Percentiles rank a stretch among this genome's conserved stretches.
These are phyloP conservation scores for Epichloe gansuensis DNA, from an alignment of 2,329 filamentous ascomycete species.

Conservation along the genomic window DNA sequence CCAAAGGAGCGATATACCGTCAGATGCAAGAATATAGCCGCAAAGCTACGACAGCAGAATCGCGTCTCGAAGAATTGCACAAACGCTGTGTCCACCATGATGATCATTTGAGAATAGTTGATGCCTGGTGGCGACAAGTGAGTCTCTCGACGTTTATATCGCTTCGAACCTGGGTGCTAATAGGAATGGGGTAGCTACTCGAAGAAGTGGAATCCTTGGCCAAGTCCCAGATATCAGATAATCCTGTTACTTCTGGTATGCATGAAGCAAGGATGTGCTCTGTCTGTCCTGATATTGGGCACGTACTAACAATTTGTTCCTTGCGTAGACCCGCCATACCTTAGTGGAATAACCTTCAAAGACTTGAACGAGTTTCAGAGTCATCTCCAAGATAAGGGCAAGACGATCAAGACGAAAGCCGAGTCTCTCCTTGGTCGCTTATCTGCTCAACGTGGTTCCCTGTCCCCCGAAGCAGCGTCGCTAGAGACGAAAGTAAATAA, in stretches of 20 bases:
- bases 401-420: conserved; percentile 62
- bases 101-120: conserved; percentile 80
- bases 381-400: conserved; percentile 65
- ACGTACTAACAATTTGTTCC: conserved; percentile 12
- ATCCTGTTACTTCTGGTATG: conserved; percentile 14
- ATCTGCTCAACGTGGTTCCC: conserved; percentile 35
- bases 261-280: not conserved
- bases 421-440: conserved; percentile 52
- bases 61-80: conserved; percentile 65
- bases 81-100: conserved; percentile 74
- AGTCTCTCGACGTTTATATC: conserved; percentile 16
- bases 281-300: too few relatives aligned
- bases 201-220: conserved; percentile 52
- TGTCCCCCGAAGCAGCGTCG: conserved; percentile 55
- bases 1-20: conserved; percentile 87
- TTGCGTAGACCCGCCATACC: conserved; percentile 37
- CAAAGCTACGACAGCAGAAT: conserved; percentile 70
- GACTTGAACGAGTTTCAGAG: conserved; percentile 62
- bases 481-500: conserved; percentile 64
- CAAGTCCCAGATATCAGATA: conserved; percentile 28
- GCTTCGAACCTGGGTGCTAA: conserved; percentile 1
- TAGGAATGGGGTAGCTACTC: conserved; percentile 33
- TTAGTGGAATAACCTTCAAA: conserved; percentile 48
- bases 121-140: conserved; percentile 92
- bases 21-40: conserved; percentile 98